Evolutionary conservation across 2,329 filamentous ascomycete species (phyloP), one percentile per base, ranked within the genome.

Genomic region (Huntiella decipiens): DNA sequence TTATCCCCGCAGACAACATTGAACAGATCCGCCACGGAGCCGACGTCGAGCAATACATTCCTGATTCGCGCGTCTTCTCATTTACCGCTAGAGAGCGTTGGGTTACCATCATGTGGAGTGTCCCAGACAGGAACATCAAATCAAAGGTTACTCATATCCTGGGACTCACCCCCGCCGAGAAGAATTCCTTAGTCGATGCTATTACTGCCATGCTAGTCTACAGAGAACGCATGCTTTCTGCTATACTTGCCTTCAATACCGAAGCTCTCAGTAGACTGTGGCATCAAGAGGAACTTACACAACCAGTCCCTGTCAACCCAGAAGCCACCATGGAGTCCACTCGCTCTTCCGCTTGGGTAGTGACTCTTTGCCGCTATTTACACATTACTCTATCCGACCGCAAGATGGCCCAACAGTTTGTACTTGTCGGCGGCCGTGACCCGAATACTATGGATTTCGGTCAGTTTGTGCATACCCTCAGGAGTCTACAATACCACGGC

Each of bases 1-100:
- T 76, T 45, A 81, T 98, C 52, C 92, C 93, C 60, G 83, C 98
- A 51, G 91, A 98, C 56, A 86, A 96, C 58, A 88, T 98, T 55
- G 81, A 83, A 56, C 86, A 94, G 56, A 86, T 96, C 41, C 78
- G 87, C 51, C 76, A 79, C 32, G 86, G 84, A 13, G 73, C 73
- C 10, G 84, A 96, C 57, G 84, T 88, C 13, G 77, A 82, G 48
- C 88, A 93, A 58, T 93, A 94, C 58, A 80, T 84, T 37, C 77
- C 88, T 55, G 87, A 95, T 59, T 28, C 6, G 28, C 83, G 82
- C 56, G 74, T 77, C 35, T 66, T 91, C 16, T 64, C 78, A 1
- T 72, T 79, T 44, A 65, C 73, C 4, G 72, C 77, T 35, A 80
- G 87, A 54, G 63, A 70, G 5, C 74, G 76, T 11, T 93, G 87